Percentiles rank a stretch among this genome's conserved stretches.
Evolutionary conservation across 495 filamentous ascomycete species (phyloP).

Genomic region (Hypoxylon subgilvum): DNA sequence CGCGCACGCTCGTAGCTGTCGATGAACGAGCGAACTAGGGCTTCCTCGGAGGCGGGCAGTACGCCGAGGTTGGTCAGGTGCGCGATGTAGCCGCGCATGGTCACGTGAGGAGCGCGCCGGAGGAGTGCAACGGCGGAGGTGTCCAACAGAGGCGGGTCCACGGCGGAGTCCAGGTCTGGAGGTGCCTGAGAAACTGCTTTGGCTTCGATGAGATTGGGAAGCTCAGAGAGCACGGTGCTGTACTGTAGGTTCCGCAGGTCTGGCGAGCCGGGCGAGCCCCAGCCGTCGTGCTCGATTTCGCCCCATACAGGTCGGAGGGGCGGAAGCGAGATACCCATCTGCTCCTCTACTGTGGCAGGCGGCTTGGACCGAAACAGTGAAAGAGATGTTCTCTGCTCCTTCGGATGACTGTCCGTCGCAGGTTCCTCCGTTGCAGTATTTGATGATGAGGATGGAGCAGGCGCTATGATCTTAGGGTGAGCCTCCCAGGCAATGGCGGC

Average conservation of each 20-base stretch:
- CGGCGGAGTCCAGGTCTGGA: conserved; percentile 56
- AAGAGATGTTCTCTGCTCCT: conserved; percentile 21
- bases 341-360: conserved; percentile 32
- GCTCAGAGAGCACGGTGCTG: conserved; percentile 77
- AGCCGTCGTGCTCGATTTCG: conserved; percentile 81
- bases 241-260: conserved; percentile 84
- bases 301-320: conserved; percentile 68
- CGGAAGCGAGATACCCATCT: conserved; percentile 39
- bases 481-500: conserved; percentile 82
- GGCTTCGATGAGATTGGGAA: conserved; percentile 91
- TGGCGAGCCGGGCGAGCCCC: conserved; percentile 76
- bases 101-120: conserved; percentile 73
- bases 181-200: conserved; percentile 86
- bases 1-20: conserved; percentile 79
- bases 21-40: conserved; percentile 71
- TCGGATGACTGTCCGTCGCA: background rate
- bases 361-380: conserved; percentile 37
- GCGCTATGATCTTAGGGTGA: conserved; percentile 63
- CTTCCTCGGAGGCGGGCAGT: conserved; percentile 62
- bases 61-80: conserved; percentile 72
- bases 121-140: conserved; percentile 71
- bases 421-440: conserved; percentile 6
- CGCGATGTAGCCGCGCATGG: conserved; percentile 77
- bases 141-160: conserved; percentile 52
- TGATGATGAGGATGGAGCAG: conserved; percentile 14